Conservation (phyloP, 2,329 filamentous ascomycete genomes). For the Chaetothyriales sp. region DNA sequence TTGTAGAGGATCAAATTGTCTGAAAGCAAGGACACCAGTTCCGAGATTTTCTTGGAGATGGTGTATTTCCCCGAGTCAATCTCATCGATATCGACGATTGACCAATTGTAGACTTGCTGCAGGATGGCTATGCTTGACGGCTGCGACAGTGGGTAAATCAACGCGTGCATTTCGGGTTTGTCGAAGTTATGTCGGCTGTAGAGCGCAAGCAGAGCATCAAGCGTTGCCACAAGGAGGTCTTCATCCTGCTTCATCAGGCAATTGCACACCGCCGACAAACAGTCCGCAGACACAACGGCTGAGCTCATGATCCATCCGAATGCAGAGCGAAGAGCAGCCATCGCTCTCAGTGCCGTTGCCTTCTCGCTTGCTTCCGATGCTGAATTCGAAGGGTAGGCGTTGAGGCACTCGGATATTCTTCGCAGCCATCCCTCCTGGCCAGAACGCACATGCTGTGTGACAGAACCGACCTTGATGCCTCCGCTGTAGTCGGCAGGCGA, state of each 20-base stretch:
- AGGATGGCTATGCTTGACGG: conserved; percentile 56
- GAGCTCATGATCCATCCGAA: conserved; percentile 80
- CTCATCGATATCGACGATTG: conserved; percentile 60
- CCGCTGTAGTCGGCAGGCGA: conserved; percentile 60
- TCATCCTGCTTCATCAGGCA: conserved; percentile 56
- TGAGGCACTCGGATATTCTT: conserved; percentile 59
- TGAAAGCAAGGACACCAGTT: conserved; percentile 75
- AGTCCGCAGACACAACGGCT: conserved; percentile 56
- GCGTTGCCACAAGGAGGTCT: conserved; percentile 58
- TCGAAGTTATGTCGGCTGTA: conserved; percentile 61
- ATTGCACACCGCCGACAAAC: conserved; percentile 54
- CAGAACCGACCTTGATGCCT: conserved; percentile 55
- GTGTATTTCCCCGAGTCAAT: conserved; percentile 86
- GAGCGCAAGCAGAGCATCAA: conserved; percentile 71
- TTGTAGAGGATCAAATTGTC: conserved; percentile 71
- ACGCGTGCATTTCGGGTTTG: conserved; percentile 60
- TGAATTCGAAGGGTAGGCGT: conserved; percentile 53
- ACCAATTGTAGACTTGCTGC: conserved; percentile 63
- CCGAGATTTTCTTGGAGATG: conserved; percentile 82
- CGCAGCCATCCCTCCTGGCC: conserved; percentile 77
- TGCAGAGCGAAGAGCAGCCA: conserved; percentile 62
- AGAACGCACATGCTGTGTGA: conserved; percentile 53
- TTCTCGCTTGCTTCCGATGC: conserved; percentile 46
- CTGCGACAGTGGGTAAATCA: conserved; percentile 67
- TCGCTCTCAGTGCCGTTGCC: conserved; percentile 56